phyloP scores from a whole-genome alignment of 768 basidiomycete genomes.

The Boletus vinaceobasis region DNA sequence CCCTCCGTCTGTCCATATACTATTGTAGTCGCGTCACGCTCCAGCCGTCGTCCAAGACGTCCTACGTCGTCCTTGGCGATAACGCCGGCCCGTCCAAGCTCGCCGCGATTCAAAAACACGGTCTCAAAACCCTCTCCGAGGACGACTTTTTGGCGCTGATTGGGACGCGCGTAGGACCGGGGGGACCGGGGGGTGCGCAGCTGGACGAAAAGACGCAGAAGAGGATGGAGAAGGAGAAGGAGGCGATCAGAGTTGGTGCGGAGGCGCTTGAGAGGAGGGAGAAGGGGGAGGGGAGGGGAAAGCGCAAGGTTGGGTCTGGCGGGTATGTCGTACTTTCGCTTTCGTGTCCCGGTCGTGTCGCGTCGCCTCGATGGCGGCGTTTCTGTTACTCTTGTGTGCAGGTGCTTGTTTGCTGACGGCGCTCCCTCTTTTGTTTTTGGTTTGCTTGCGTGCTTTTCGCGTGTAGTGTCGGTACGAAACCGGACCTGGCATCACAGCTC shows the following conservation, averaged over 20 bases:
- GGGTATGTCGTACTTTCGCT: constrained; percentile 14
- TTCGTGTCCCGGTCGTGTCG: not conserved
- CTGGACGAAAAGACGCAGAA: constrained; percentile 80
- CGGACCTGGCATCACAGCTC: constrained; percentile 60
- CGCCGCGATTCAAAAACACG: constrained; percentile 79
- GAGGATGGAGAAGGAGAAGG: constrained; percentile 77
- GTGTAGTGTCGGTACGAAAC: constrained; percentile 28
- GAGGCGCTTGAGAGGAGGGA: constrained; percentile 77
- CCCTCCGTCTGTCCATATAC: not conserved
- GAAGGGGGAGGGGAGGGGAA: constrained; percentile 36
- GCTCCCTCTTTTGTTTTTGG: not conserved
- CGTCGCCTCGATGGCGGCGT: not conserved
- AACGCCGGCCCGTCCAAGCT: constrained; percentile 89
- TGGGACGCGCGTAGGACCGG: constrained; percentile 57
- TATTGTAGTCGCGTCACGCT: constrained; percentile 74
- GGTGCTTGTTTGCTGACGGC: not conserved
- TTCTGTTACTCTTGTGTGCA: not conserved
- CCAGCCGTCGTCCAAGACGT: constrained; percentile 87
- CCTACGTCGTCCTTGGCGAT: constrained; percentile 83
- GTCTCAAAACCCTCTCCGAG: constrained; percentile 72
- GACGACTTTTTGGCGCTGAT: constrained; percentile 87
- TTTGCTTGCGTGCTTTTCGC: not conserved
- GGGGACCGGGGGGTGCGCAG: constrained; percentile 30
- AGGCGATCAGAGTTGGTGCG: constrained; percentile 68
- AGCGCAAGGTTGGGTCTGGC: constrained; percentile 9